phyloP scores from a whole-genome alignment of 306 rosid species.

The Erythrophleum fordii region DNA sequence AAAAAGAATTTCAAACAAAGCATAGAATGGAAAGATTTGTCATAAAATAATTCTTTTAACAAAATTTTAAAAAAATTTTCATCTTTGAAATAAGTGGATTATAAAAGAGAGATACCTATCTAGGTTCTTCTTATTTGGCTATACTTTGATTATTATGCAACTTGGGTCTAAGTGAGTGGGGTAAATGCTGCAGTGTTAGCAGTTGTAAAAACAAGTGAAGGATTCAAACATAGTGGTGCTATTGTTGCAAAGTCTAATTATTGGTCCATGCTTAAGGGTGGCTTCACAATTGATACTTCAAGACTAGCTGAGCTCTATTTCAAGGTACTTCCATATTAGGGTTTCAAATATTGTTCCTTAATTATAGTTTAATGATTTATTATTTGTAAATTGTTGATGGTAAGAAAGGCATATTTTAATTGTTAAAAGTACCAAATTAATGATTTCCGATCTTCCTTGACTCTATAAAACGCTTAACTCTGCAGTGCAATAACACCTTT shows the following conservation, averaged over 20 bases:
- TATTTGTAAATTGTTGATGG: not conserved
- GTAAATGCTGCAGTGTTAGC: constrained; percentile 53
- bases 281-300: constrained; percentile 54
- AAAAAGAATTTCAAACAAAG: too few relatives aligned
- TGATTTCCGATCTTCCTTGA: not conserved
- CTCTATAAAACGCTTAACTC: not conserved
- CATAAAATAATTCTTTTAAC: too few relatives aligned
- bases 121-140: not conserved
- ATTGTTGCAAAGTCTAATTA: constrained; percentile 56
- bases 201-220: constrained; percentile 49
- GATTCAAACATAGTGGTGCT: constrained; percentile 49
- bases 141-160: constrained; percentile 23
- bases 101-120: too few relatives aligned
- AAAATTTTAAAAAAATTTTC: too few relatives aligned
- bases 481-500: constrained; percentile 55
- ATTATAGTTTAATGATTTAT: not conserved
- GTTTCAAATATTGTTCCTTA: not conserved
- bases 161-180: constrained; percentile 61
- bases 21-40: too few relatives aligned
- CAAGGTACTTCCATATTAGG: constrained; percentile 46
- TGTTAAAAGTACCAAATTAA: not conserved
- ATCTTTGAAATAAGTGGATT: too few relatives aligned
- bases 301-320: constrained; percentile 63
- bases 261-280: constrained; percentile 91
- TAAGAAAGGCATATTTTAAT: not conserved